Evolutionary conservation across 2,329 filamentous ascomycete species (phyloP).

Genomic region (Rhinocladiella mackenziei): DNA sequence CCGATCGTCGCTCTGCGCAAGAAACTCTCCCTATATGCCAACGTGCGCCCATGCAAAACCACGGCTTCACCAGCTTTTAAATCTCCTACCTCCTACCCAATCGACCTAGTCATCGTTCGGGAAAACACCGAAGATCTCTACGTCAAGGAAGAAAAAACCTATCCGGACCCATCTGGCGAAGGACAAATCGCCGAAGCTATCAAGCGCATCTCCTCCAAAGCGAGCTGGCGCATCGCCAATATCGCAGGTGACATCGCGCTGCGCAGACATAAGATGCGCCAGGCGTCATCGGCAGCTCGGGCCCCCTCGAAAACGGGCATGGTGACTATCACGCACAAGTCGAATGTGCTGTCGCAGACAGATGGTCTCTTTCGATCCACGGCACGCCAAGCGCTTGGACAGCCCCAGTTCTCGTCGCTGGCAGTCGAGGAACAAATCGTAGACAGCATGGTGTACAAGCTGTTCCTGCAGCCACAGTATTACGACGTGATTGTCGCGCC

Average conservation of each 20-base stretch:
- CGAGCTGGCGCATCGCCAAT: slow-evolving; percentile 77
- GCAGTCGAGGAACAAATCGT: slow-evolving; percentile 94
- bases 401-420: slow-evolving; percentile 60
- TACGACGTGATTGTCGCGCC: slow-evolving; percentile 98
- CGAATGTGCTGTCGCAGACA: slow-evolving; percentile 92
- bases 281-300: slow-evolving; percentile 34
- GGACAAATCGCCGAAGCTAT: slow-evolving; percentile 93
- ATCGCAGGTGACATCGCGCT: slow-evolving; percentile 95
- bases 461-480: slow-evolving; percentile 89
- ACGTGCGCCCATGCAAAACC: slow-evolving; percentile 92
- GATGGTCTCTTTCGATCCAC: slow-evolving; percentile 91
- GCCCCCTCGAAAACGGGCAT: slow-evolving; percentile 53
- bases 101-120: slow-evolving; percentile 96
- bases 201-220: slow-evolving; percentile 89
- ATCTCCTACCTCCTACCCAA: slow-evolving; percentile 53
- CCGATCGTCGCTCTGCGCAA: slow-evolving; percentile 97
- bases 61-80: slow-evolving; percentile 49
- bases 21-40: slow-evolving; percentile 90
- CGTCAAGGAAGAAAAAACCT: slow-evolving; percentile 92
- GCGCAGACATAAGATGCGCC: slow-evolving; percentile 75
- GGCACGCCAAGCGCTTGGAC: slow-evolving; percentile 67
- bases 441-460: slow-evolving; percentile 99
- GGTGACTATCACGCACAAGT: slow-evolving; percentile 98
- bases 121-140: slow-evolving; percentile 99
- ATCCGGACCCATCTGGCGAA: slow-evolving; percentile 58